Conservation (phyloP, 2,329 filamentous ascomycete genomes). For the Purpureocillium lavendulum region DNA sequence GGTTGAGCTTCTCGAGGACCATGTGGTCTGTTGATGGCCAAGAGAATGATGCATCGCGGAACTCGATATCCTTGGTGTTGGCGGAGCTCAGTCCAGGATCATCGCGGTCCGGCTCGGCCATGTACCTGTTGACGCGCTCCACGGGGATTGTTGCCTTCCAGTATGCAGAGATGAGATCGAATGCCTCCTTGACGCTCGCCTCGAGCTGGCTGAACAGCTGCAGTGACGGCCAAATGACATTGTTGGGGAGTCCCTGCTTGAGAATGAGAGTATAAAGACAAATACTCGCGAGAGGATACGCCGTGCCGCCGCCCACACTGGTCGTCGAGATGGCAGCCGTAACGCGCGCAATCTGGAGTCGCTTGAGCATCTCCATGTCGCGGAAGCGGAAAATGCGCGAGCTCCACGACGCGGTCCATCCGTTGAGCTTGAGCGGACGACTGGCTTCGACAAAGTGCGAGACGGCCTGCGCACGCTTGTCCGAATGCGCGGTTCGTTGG, state of each 20-base stretch:
- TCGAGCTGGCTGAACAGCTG: conserved; percentile 74
- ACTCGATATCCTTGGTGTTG: conserved; percentile 32
- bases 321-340: conserved; percentile 51
- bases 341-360: conserved; percentile 25
- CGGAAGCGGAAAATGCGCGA: conserved; percentile 26
- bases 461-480: conserved; percentile 69
- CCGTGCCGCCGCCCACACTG: conserved; percentile 61
- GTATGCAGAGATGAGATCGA: conserved; percentile 64
- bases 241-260: conserved; percentile 59
- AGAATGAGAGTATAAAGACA: conserved; percentile 71
- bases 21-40: conserved; percentile 63
- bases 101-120: conserved; percentile 74
- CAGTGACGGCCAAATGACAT: conserved; percentile 80
- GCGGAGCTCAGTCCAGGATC: conserved; percentile 30
- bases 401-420: conserved; percentile 29
- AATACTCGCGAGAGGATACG: conserved; percentile 76
- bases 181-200: conserved; percentile 63
- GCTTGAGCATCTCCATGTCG: conserved; percentile 25
- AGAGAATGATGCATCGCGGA: conserved; percentile 62
- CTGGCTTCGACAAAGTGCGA: conserved; percentile 84
- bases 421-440: conserved; percentile 47
- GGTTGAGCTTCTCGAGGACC: conserved; percentile 37
- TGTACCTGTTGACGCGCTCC: conserved; percentile 74
- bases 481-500: conserved; percentile 63
- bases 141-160: conserved; percentile 80